Conservation (phyloP, 129 eudicot genomes). For the Chrysanthemum makinoi region DNA sequence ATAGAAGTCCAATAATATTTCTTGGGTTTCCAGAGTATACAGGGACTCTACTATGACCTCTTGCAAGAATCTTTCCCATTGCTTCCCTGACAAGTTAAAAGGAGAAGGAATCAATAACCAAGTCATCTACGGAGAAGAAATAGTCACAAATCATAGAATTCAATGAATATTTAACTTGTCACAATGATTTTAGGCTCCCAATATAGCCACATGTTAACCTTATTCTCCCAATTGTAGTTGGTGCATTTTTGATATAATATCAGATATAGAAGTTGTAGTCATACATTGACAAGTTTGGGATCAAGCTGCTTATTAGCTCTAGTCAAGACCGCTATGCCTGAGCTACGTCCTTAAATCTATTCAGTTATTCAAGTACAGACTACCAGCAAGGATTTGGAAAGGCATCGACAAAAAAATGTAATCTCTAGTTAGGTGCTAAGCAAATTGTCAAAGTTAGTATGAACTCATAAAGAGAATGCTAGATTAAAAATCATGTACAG, state of each 20-base stretch:
- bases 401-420: neutral
- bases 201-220: too few relatives aligned
- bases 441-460: constrained; percentile 11
- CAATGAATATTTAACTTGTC: too few relatives aligned
- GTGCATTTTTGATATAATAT: neutral
- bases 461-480: neutral
- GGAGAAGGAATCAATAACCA: constrained; percentile 14
- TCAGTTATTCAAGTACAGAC: constrained; percentile 6
- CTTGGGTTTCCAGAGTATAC: constrained; percentile 92
- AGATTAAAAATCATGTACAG: constrained; percentile 4
- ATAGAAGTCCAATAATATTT: constrained; percentile 82
- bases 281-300: too few relatives aligned
- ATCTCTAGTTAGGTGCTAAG: constrained; percentile 5
- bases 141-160: too few relatives aligned
- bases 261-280: too few relatives aligned
- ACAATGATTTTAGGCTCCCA: too few relatives aligned
- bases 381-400: neutral
- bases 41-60: constrained; percentile 99
- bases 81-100: constrained; percentile 64
- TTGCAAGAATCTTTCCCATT: constrained; percentile 92
- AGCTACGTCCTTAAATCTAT: neutral
- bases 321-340: too few relatives aligned
- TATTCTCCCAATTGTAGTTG: too few relatives aligned
- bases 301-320: too few relatives aligned
- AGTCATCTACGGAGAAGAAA: neutral